These are phyloP conservation scores for Starmerella riodocensis DNA, from an alignment of 805 yeast genomes.

Conservation along the genomic window DNA sequence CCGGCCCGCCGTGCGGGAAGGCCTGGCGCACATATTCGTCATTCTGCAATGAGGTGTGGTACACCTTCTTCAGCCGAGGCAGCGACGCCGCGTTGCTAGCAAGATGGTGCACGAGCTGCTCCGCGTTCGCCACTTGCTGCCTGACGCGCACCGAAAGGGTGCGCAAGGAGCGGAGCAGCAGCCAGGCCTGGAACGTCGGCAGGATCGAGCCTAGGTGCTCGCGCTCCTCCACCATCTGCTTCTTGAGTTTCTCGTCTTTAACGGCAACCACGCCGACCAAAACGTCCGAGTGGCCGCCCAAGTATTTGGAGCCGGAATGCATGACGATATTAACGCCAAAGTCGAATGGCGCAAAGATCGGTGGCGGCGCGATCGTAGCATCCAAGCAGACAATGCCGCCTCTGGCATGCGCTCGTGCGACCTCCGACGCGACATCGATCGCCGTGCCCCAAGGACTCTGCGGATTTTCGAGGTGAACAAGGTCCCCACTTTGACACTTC, in stretches of 20 bases:
- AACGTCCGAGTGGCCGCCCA: constrained; percentile 86
- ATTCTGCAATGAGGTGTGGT: constrained; percentile 58
- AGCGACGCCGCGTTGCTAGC: constrained; percentile 26
- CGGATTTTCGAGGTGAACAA: constrained; percentile 60
- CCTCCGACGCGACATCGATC: constrained; percentile 47
- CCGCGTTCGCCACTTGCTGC: constrained; percentile 55
- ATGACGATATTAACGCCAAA: constrained; percentile 80
- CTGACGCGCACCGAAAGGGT: constrained; percentile 69
- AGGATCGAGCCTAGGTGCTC: constrained; percentile 79
- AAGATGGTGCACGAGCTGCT: constrained; percentile 54
- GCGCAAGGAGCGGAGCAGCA: constrained; percentile 83
- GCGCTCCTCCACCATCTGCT: constrained; percentile 35
- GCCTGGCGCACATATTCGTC: constrained; percentile 57
- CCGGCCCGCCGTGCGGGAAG: constrained; percentile 83
- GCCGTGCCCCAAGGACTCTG: constrained; percentile 69
- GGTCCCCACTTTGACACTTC: constrained; percentile 49
- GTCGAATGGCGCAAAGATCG: constrained; percentile 63
- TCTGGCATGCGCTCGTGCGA: constrained; percentile 47
- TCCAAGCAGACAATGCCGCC: constrained; percentile 75
- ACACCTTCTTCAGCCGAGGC: constrained; percentile 56
- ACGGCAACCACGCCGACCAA: constrained; percentile 75
- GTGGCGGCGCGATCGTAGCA: constrained; percentile 90
- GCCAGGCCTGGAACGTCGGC: constrained; percentile 83
- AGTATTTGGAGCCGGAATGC: constrained; percentile 81
- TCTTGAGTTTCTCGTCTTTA: constrained; percentile 43